Percentiles rank a stretch among this genome's conserved stretches.
Evolutionary conservation across 768 basidiomycete species (phyloP).

Genomic region (Coprinopsis cinerea): DNA sequence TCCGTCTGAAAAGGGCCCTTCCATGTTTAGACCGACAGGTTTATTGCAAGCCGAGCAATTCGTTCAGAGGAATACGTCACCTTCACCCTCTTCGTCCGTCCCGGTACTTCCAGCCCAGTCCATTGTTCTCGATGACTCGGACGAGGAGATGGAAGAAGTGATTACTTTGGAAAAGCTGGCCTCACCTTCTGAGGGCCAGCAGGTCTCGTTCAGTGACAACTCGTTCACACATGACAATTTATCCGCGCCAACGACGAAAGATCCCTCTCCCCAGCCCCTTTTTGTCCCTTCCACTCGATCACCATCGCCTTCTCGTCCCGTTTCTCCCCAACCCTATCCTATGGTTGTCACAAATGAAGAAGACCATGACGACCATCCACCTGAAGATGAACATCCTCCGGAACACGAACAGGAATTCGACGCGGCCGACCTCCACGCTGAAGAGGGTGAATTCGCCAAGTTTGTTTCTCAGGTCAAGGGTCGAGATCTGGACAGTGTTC

Average conservation of each 20-base stretch:
- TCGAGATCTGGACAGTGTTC: constrained; percentile 72
- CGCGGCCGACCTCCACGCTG: constrained; percentile 68
- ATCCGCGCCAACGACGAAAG: no score
- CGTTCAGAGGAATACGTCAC: no score
- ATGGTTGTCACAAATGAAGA: background rate
- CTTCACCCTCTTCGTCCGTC: no score
- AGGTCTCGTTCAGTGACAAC: no score
- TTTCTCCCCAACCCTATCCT: background rate
- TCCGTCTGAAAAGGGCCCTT: no score
- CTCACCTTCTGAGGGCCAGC: background rate
- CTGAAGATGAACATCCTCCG: background rate
- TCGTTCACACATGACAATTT: no score
- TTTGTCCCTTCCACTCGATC: constrained; percentile 12
- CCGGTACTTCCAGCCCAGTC: no score
- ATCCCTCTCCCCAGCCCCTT: constrained; percentile 15
- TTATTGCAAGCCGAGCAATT: no score
- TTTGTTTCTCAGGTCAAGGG: constrained; percentile 92
- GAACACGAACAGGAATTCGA: constrained; percentile 47
- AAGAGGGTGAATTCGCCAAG: constrained; percentile 86
- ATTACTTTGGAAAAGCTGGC: background rate
- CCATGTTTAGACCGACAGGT: no score
- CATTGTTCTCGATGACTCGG: no score
- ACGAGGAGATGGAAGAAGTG: constrained; percentile 39
- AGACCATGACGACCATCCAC: background rate
- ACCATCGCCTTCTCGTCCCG: constrained; percentile 8